Conservation (phyloP, 2,329 filamentous ascomycete genomes). For the Fusarium hainanense region DNA sequence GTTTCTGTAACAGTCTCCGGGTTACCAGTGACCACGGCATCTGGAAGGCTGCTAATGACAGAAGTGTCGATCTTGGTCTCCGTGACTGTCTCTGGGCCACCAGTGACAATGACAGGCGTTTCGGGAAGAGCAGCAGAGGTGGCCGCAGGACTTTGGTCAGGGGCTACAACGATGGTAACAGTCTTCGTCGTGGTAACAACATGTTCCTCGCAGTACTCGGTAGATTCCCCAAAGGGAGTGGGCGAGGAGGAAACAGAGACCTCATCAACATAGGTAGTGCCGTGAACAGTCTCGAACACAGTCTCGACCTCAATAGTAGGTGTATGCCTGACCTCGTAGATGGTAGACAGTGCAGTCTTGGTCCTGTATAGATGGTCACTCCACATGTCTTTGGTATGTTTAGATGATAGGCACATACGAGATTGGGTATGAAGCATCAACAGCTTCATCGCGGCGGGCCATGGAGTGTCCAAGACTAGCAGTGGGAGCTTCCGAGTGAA, state of each 20-base stretch:
- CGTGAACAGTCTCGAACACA: constrained; percentile 42
- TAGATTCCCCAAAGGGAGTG: constrained; percentile 38
- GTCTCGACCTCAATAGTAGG: constrained; percentile 35
- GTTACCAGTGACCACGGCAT: constrained; percentile 49
- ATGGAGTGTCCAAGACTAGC: not conserved
- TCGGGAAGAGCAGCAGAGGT: constrained; percentile 39
- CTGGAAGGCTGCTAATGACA: constrained; percentile 47
- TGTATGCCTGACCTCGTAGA: constrained; percentile 47
- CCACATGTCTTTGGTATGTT: not conserved
- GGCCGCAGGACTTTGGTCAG: constrained; percentile 23
- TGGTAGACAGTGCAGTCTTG: constrained; percentile 49
- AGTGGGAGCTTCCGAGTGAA: not conserved
- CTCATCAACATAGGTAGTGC: constrained; percentile 44
- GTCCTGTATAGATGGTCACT: constrained; percentile 45
- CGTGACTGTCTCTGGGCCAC: constrained; percentile 49
- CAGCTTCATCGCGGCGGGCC: constrained; percentile 28
- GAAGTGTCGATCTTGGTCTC: constrained; percentile 46
- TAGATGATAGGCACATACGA: constrained; percentile 46
- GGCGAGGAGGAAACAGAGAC: constrained; percentile 43
- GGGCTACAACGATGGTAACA: constrained; percentile 46
- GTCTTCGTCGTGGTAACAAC: constrained; percentile 43
- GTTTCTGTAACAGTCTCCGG: constrained; percentile 48
- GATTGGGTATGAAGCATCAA: constrained; percentile 47
- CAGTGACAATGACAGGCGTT: constrained; percentile 41
- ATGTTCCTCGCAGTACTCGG: constrained; percentile 38